Percentiles rank a stretch among this genome's conserved stretches.
These are phyloP conservation scores for Plenodomus tracheiphilus DNA, from an alignment of 2,329 filamentous ascomycete genomes.

Conservation along the genomic window DNA sequence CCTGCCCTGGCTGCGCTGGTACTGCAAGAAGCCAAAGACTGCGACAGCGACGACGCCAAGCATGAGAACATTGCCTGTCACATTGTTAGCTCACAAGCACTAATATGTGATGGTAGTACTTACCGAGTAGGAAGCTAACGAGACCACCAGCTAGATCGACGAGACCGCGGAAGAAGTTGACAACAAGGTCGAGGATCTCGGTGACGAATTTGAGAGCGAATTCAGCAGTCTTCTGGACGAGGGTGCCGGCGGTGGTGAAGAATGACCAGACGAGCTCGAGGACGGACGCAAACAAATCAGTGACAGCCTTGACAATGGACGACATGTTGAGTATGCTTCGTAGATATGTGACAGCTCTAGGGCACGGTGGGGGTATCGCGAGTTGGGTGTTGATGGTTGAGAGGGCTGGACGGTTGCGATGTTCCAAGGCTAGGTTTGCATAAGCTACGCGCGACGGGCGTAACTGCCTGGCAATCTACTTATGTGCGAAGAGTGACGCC, in stretches of 20 bases:
- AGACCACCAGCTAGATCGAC: slow-evolving; percentile 41
- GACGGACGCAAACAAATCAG: slow-evolving; percentile 36
- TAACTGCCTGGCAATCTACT: slow-evolving; percentile 6
- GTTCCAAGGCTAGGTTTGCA: slow-evolving; percentile 1
- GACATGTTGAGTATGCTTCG: slow-evolving; percentile 28
- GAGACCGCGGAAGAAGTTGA: slow-evolving; percentile 40
- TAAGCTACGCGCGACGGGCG: slow-evolving; percentile 6
- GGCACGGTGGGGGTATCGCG: neutral
- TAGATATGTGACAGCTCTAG: neutral
- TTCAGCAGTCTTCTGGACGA: slow-evolving; percentile 33
- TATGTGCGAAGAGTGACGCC: slow-evolving; percentile 20
- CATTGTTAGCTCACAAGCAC: slow-evolving; percentile 7
- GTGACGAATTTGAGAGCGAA: slow-evolving; percentile 33
- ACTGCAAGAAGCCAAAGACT: slow-evolving; percentile 41
- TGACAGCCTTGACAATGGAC: slow-evolving; percentile 37
- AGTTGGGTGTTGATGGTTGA: neutral
- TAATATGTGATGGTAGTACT: slow-evolving; percentile 3
- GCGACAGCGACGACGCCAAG: slow-evolving; percentile 37
- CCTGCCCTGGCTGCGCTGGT: slow-evolving; percentile 41
- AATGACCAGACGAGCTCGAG: slow-evolving; percentile 41
- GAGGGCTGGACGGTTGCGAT: neutral
- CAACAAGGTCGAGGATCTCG: slow-evolving; percentile 31
- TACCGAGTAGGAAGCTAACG: slow-evolving; percentile 38
- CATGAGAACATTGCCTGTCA: slow-evolving; percentile 39
- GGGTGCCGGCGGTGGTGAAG: slow-evolving; percentile 39